Conservation (phyloP, 495 filamentous ascomycete genomes). For the Penicillium parvum region DNA sequence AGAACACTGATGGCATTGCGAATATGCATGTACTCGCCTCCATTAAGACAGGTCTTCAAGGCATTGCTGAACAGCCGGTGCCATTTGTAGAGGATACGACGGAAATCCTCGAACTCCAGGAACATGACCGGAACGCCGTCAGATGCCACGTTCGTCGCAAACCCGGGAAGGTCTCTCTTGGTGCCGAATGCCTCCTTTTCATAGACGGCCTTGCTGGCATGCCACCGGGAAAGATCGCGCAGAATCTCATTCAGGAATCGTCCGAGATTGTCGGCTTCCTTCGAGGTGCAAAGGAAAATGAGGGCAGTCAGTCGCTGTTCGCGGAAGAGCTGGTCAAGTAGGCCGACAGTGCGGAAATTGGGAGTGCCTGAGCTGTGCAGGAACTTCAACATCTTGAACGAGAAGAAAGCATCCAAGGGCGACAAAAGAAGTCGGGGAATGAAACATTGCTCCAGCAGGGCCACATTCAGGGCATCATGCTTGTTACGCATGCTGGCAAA, state of each 20-base stretch:
- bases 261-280: constrained; percentile 86
- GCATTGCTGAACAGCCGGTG: constrained; percentile 72
- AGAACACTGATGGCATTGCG: constrained; percentile 91
- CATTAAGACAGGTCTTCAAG: constrained; percentile 70
- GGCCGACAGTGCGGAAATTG: constrained; percentile 79
- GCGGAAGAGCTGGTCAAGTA: constrained; percentile 80
- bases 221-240: constrained; percentile 76
- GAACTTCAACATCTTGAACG: constrained; percentile 77
- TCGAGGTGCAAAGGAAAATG: constrained; percentile 81
- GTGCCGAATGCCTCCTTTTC: constrained; percentile 71
- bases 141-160: constrained; percentile 57
- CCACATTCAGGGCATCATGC: constrained; percentile 62
- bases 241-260: constrained; percentile 80
- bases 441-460: constrained; percentile 84
- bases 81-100: constrained; percentile 82
- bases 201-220: constrained; percentile 68
- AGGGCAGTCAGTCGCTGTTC: constrained; percentile 71
- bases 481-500: constrained; percentile 60
- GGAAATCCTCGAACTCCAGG: constrained; percentile 80
- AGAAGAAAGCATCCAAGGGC: constrained; percentile 79
- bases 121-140: constrained; percentile 62
- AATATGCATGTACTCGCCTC: constrained; percentile 95
- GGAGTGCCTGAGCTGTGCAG: constrained; percentile 77
- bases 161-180: constrained; percentile 61
- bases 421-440: constrained; percentile 81